Evolutionary conservation across 2,329 filamentous ascomycete species (phyloP), one percentile per base, ranked within the genome.

Genomic region (Orbilia oligospora): DNA sequence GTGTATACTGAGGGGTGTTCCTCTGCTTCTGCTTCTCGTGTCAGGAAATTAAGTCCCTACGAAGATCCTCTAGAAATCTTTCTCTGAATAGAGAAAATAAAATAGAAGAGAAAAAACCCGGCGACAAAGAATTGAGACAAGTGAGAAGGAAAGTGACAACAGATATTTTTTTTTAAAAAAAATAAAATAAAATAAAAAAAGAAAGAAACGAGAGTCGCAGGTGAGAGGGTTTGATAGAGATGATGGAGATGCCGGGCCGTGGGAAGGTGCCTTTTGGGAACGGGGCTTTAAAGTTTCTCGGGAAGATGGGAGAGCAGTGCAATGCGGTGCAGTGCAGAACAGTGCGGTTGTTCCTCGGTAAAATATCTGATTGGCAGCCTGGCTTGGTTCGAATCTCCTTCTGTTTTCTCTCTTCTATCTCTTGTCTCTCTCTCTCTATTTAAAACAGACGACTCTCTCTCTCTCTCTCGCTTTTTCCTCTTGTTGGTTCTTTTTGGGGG

Each of bases 291-390:
- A 51, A 71, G 53, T 64, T 77, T 71, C 66, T 71, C 66, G 75
- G 75, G 63, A 69, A 46, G 69, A 70, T 61, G 64, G 71, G 49
- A 66, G 36, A 61, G 20, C 16, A 61, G 58, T 67, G 68, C 72
- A 78, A 55, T 68, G 9, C 18, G 16, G 18, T 61, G n/a, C n/a
- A n/a, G n/a, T n/a, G n/a, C n/a, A n/a, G n/a, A n/a, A n/a, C n/a
- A 78, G 63, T 68, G 9, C 18, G 16, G 18, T 61, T 63, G 75
- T 72, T 78, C 75, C 75, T 78, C 75, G 75, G 75, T 78, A 78
- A 78, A 78, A 72, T 78, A 78, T 78, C 61, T 78, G 68, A 78
- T 78, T 78, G 75, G 75, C 41, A 72, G 68, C 46, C 53, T 61
- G 41, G 38, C 56, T 46, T 22, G 0, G 22, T 51, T 71, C 41